These are phyloP conservation scores for Chlorencoelia australis DNA, from an alignment of 2,329 filamentous ascomycete species.

Conservation along the genomic window DNA sequence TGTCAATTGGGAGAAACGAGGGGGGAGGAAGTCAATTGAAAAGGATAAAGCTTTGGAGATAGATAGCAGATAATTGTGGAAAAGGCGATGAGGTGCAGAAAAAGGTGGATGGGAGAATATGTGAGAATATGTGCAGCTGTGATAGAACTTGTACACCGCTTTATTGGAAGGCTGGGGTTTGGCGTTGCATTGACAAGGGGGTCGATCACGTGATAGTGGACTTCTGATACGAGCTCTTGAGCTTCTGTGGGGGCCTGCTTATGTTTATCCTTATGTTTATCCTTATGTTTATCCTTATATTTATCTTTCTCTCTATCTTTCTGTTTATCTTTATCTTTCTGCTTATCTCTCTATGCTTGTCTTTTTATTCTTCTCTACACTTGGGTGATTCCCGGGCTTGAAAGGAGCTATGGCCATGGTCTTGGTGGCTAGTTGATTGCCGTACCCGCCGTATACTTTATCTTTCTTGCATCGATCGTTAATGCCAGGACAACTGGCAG, in stretches of 20 bases:
- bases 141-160: too few species aligned
- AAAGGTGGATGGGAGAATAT: neutral
- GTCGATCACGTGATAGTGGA: neutral
- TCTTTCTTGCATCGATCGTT: too few species aligned
- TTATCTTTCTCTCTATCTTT: neutral
- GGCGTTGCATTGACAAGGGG: neutral
- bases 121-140: too few species aligned
- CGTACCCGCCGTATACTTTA: too few species aligned
- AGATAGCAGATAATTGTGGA: constrained; percentile 77
- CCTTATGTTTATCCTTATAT: neutral
- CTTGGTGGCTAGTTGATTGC: too few species aligned
- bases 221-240: neutral
- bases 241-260: neutral
- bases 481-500: too few species aligned
- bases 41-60: constrained; percentile 67
- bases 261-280: neutral
- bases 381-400: too few species aligned
- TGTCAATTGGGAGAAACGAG: constrained; percentile 75
- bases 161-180: too few species aligned
- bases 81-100: constrained; percentile 35
- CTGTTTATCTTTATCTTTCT: neutral
- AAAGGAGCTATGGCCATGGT: too few species aligned
- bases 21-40: constrained; percentile 69
- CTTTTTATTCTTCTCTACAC: too few species aligned
- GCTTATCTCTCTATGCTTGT: neutral